A percentile compares a stretch with the other conserved stretches of the same genome.
phyloP scores from a whole-genome alignment of 495 filamentous ascomycete species.

The Aspergillus saccharolyticus region DNA sequence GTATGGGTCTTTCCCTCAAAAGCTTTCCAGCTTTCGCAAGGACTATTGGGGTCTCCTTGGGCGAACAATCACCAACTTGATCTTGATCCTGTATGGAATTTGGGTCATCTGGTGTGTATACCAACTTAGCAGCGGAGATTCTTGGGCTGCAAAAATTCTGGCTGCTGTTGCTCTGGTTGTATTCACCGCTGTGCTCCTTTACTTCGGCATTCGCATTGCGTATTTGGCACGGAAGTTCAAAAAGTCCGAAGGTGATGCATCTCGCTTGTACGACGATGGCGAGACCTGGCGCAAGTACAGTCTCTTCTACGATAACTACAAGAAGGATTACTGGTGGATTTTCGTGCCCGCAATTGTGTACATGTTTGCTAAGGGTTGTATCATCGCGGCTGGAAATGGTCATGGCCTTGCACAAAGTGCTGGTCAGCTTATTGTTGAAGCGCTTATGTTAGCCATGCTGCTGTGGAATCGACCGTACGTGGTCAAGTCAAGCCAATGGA shows the following conservation, averaged over 20 bases:
- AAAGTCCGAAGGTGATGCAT: conserved; percentile 66
- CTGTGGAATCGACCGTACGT: conserved; percentile 84
- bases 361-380: conserved; percentile 83
- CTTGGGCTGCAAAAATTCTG: conserved; percentile 86
- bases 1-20: conserved; percentile 80
- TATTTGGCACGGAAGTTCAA: conserved; percentile 68
- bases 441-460: conserved; percentile 62
- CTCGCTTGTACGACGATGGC: conserved; percentile 78
- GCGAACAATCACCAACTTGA: conserved; percentile 84
- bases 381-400: conserved; percentile 82
- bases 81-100: conserved; percentile 86
- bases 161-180: conserved; percentile 74
- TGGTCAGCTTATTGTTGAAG: conserved; percentile 77
- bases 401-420: conserved; percentile 77
- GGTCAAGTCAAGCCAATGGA: conserved; percentile 76
- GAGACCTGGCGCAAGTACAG: conserved; percentile 92
- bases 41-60: conserved; percentile 91
- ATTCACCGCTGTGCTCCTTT: conserved; percentile 73
- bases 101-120: conserved; percentile 97
- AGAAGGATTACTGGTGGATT: conserved; percentile 91
- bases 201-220: conserved; percentile 81
- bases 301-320: conserved; percentile 94
- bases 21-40: conserved; percentile 79
- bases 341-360: conserved; percentile 91
- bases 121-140: conserved; percentile 90